Percentiles rank a stretch among this genome's conserved stretches.
phyloP scores from a whole-genome alignment of 2,329 filamentous ascomycete genomes.

The Trichoderma hamatum region DNA sequence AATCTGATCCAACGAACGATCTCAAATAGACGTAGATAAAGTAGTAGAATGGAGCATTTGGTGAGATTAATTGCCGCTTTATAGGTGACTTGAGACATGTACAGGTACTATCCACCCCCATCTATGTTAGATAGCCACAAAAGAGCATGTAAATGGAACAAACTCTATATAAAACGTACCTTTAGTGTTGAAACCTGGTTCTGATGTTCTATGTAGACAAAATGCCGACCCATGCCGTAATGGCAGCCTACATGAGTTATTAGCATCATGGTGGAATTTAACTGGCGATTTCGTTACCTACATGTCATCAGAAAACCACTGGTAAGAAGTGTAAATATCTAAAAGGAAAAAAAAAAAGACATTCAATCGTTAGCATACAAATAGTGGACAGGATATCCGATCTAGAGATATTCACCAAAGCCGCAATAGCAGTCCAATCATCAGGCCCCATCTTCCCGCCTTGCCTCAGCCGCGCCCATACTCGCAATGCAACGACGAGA shows the following conservation, averaged over 20 bases:
- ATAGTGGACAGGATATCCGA: background rate
- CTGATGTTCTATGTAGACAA: background rate
- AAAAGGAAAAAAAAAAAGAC: background rate
- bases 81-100: slow-evolving; percentile 8
- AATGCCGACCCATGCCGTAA: slow-evolving; percentile 8
- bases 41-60: slow-evolving; percentile 6
- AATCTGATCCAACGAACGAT: slow-evolving; percentile 10
- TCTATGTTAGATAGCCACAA: background rate
- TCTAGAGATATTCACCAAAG: background rate
- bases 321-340: background rate
- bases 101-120: background rate
- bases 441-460: slow-evolving; percentile 1
- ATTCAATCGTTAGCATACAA: background rate
- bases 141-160: background rate
- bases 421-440: slow-evolving; percentile 8
- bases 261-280: background rate
- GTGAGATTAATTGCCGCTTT: slow-evolving; percentile 8
- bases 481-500: background rate
- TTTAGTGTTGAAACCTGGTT: background rate
- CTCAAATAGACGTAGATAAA: background rate
- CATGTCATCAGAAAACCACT: background rate
- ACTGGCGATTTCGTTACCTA: background rate
- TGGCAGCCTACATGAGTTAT: background rate
- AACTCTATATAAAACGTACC: background rate
- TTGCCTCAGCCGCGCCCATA: background rate